Percentiles rank a stretch among this genome's conserved stretches.
phyloP scores from a whole-genome alignment of 2,329 filamentous ascomycete genomes.

The Aureobasidium mangrovei region DNA sequence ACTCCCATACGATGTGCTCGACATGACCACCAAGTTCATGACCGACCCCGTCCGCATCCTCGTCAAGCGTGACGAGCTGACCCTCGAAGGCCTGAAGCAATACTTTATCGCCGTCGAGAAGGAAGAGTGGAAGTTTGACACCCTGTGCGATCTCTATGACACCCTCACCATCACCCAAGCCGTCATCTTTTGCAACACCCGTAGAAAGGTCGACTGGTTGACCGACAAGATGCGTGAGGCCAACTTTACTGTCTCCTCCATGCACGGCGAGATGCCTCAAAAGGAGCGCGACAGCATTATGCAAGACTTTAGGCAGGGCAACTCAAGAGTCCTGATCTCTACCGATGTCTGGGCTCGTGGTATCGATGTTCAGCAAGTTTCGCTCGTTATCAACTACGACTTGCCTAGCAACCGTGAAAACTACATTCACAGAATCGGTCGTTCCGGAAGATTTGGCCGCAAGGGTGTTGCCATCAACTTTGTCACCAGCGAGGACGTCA shows the following conservation, averaged over 20 bases:
- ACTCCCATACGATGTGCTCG: slow-evolving; percentile 91
- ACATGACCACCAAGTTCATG: slow-evolving; percentile 99
- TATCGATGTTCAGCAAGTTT: slow-evolving; percentile 98
- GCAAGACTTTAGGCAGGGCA: slow-evolving; percentile 96
- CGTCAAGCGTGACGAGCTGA: slow-evolving; percentile 97
- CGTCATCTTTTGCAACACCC: slow-evolving; percentile 99
- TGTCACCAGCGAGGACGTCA: slow-evolving; percentile 94
- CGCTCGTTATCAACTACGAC: slow-evolving; percentile 98
- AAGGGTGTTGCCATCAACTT: slow-evolving; percentile 99
- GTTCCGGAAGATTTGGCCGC: slow-evolving; percentile 88
- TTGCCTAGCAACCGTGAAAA: slow-evolving; percentile 97
- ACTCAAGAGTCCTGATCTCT: slow-evolving; percentile 90
- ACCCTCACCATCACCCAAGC: slow-evolving; percentile 97
- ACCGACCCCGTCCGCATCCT: slow-evolving; percentile 92
- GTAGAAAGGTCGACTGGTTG: slow-evolving; percentile 97
- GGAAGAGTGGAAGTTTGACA: slow-evolving; percentile 99
- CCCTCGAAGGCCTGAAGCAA: slow-evolving; percentile 93
- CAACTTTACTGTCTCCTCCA: slow-evolving; percentile 96
- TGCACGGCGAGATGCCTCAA: slow-evolving; percentile 99
- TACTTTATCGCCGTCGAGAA: slow-evolving; percentile 99
- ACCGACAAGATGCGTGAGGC: slow-evolving; percentile 99
- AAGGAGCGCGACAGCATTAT: slow-evolving; percentile 98
- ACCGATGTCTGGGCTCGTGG: slow-evolving; percentile 97
- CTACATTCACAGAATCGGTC: slow-evolving; percentile 97
- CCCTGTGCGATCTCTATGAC: slow-evolving; percentile 95